These are phyloP conservation scores for Ogataea paraovalis DNA, from an alignment of 805 yeast species.

Conservation along the genomic window DNA sequence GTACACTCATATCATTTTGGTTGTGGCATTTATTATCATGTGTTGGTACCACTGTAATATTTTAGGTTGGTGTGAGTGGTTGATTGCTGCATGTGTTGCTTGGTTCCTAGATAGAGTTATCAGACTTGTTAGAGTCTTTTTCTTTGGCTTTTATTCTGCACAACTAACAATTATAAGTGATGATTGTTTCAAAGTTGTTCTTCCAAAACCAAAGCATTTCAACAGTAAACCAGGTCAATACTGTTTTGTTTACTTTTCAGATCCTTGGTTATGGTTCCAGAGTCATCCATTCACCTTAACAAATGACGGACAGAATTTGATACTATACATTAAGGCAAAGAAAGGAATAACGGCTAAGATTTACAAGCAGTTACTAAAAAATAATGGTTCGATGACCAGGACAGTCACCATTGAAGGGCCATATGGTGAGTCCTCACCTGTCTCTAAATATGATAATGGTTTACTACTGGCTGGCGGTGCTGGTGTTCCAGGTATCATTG, in stretches of 20 bases:
- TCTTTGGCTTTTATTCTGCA: constrained; percentile 24
- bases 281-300: constrained; percentile 68
- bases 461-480: constrained; percentile 66
- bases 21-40: constrained; percentile 46
- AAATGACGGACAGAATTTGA: constrained; percentile 34
- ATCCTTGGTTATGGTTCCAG: constrained; percentile 55
- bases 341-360: constrained; percentile 49
- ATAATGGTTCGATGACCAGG: constrained; percentile 29
- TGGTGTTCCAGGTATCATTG: constrained; percentile 57
- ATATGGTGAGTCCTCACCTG: constrained; percentile 52
- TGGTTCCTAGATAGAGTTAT: constrained; percentile 51
- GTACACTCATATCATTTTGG: constrained; percentile 52
- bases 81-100: constrained; percentile 38
- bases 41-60: constrained; percentile 54
- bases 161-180: constrained; percentile 14
- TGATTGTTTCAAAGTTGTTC: constrained; percentile 41
- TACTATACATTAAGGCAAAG: constrained; percentile 43
- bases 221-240: constrained; percentile 51
- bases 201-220: constrained; percentile 49
- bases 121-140: constrained; percentile 33
- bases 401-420: constrained; percentile 60
- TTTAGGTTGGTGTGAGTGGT: constrained; percentile 33
- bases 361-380: constrained; percentile 28
- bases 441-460: constrained; percentile 45
- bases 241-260: constrained; percentile 53